Evolutionary conservation across 331 rosid species (phyloP).

Genomic region (Pyracantha coccinea): DNA sequence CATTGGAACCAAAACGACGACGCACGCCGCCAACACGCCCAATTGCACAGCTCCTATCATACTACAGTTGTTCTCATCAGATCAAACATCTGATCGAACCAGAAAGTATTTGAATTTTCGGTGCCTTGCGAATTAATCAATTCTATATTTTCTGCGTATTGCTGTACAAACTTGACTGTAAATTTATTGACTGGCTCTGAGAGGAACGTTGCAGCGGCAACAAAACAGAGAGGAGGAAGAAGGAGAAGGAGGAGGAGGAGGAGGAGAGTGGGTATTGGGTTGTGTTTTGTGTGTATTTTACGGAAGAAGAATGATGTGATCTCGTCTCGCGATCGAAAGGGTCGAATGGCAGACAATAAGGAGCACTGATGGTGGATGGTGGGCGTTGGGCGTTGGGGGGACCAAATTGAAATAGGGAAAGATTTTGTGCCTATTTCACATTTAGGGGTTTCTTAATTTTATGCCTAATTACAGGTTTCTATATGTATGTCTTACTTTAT

Average conservation of each 20-base stretch:
- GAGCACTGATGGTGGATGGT: no score
- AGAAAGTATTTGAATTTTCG: not conserved
- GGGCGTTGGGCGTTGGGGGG: no score
- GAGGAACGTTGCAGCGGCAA: not conserved
- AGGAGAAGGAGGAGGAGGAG: not conserved
- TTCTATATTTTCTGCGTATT: not conserved
- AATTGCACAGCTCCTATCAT: slow-evolving; percentile 76
- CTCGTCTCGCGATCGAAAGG: no score
- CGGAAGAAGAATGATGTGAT: not conserved
- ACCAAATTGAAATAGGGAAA: no score
- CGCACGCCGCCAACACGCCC: slow-evolving; percentile 75
- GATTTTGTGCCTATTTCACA: no score
- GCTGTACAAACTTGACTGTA: not conserved
- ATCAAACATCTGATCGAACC: not conserved
- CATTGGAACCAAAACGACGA: slow-evolving; percentile 90
- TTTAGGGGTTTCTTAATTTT: no score
- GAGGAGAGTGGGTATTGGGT: not conserved
- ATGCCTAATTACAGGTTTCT: no score
- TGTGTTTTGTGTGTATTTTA: not conserved
- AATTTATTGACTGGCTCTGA: not conserved
- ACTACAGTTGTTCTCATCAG: not conserved
- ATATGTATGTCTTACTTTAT: no score
- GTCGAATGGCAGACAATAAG: no score
- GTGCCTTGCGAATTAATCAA: not conserved
- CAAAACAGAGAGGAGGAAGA: not conserved